A percentile compares a stretch with the other conserved stretches of the same genome.
These are phyloP conservation scores for Pogostemon cablin DNA, from an alignment of 257 asterid genomes.

Conservation along the genomic window DNA sequence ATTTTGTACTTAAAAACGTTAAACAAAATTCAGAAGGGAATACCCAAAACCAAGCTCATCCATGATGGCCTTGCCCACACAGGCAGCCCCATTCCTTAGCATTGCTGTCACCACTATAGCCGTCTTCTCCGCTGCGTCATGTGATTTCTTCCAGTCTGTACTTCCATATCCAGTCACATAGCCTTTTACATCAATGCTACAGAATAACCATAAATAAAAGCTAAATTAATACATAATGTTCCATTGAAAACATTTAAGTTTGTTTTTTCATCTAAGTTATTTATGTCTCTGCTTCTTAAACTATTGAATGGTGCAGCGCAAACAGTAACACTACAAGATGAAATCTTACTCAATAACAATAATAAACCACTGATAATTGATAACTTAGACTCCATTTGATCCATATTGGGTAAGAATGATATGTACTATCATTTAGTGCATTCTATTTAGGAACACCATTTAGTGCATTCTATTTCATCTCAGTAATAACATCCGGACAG, in stretches of 20 bases:
- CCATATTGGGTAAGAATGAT: not conserved
- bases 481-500: not conserved
- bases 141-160: constrained; percentile 84
- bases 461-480: not conserved
- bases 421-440: not conserved
- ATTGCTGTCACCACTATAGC: constrained; percentile 73
- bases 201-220: constrained; percentile 18
- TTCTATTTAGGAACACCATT: not conserved
- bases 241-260: not conserved
- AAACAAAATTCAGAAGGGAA: constrained; percentile 14
- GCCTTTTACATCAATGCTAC: constrained; percentile 88
- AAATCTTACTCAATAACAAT: not conserved
- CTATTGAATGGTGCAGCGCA: too few relatives aligned
- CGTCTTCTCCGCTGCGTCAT: constrained; percentile 70
- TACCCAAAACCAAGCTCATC: constrained; percentile 96
- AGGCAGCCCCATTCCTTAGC: constrained; percentile 77
- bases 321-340: not conserved
- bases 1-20: not conserved
- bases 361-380: not conserved
- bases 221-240: constrained; percentile 6
- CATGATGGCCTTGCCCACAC: constrained; percentile 88
- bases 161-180: constrained; percentile 86
- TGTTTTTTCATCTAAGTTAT: not conserved
- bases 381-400: not conserved
- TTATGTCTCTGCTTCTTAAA: not conserved